Base-by-base conservation (phyloP, 2,329 filamentous ascomycete genomes). In the Didymella pinodella region DNA sequence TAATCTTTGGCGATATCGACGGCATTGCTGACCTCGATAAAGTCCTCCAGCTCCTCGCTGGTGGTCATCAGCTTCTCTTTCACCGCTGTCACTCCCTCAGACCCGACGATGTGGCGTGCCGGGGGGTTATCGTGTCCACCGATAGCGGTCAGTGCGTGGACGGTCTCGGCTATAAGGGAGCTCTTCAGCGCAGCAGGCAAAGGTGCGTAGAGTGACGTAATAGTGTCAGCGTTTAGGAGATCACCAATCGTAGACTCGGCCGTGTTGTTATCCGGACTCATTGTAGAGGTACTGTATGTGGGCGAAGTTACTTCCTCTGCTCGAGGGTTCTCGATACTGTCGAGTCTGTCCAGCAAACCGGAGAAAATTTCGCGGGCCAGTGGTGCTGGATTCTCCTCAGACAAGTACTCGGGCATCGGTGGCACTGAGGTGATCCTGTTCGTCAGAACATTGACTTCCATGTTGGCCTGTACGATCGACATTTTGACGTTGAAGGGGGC, bases 1-100 rank as follows among this genome's bases (percentile, higher is more conserved):
- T 61, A 57, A 28, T 61, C 46, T 16, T 69, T 75, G 31, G 73
- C 74, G 54, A 92, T 90, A 75, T 97, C 93, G 16, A 95, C 93
- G 0, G 91, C 89, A 65, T 90, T 84, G 70, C 93, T 97, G 26
- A 93, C 90, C 69, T 96, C 92, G 28, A 97, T 90, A 77, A 98
- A 98, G 67, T 98, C 95, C 76, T 98, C 95, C 56, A 98, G 80
- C 80, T 98, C 95, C 75, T 98, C 93, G 63, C 92, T 96, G 2
- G 97, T 92, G 2, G 93, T 97, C 81, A 96, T 97, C 55, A 99
- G 81, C 79, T 98, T 98, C 79, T 98, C 95, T 76, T 94, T 96
- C 38, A 98, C 94, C 40, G 91, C 91, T 6, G 87, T 84, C 12
- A 94, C 90, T 0, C 92, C 94, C 76, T 98, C 95, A 54, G 90